Conservation (phyloP, 495 filamentous ascomycete species). For the Penicillium argentinense region DNA sequence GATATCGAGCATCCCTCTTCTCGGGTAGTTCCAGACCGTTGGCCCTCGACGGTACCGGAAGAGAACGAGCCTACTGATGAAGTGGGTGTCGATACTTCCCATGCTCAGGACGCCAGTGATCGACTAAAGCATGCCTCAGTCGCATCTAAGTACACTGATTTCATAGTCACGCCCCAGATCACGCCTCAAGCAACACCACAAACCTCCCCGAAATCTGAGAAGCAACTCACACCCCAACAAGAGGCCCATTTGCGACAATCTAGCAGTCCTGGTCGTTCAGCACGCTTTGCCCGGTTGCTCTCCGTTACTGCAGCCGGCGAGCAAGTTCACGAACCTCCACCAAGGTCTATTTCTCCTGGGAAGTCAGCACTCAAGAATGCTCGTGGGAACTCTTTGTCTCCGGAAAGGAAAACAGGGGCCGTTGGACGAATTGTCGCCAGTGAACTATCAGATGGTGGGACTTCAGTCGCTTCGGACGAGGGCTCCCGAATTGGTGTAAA, state of each 20-base stretch:
- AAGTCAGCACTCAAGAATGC: conserved; percentile 83
- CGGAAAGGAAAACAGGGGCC: conserved; percentile 30
- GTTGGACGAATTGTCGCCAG: conserved; percentile 39
- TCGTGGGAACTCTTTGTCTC: conserved; percentile 52
- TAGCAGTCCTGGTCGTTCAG: conserved; percentile 63
- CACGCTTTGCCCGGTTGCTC: conserved; percentile 68
- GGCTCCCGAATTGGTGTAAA: conserved; percentile 44
- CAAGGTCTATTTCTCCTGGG: conserved; percentile 76
- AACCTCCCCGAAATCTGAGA: conserved; percentile 8
- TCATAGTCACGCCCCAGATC: conserved; percentile 8
- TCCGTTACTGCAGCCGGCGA: conserved; percentile 48
- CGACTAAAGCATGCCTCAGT: conserved; percentile 14
- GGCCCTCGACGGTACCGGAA: conserved; percentile 60
- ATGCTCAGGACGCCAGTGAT: conserved; percentile 1
- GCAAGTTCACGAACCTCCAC: conserved; percentile 70
- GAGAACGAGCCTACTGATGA: conserved; percentile 8
- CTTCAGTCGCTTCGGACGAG: conserved; percentile 62
- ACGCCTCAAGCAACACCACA: conserved; percentile 9
- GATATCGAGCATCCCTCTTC: conserved; percentile 15
- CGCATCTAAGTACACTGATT: conserved; percentile 14
- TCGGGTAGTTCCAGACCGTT: conserved; percentile 41
- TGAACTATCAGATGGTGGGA: conserved; percentile 60
- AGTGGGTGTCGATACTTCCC: background rate
- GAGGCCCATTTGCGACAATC: conserved; percentile 38
- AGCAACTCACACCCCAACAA: conserved; percentile 15